phyloP scores from a whole-genome alignment of 2,329 filamentous ascomycete species.

The Cytospora mali region DNA sequence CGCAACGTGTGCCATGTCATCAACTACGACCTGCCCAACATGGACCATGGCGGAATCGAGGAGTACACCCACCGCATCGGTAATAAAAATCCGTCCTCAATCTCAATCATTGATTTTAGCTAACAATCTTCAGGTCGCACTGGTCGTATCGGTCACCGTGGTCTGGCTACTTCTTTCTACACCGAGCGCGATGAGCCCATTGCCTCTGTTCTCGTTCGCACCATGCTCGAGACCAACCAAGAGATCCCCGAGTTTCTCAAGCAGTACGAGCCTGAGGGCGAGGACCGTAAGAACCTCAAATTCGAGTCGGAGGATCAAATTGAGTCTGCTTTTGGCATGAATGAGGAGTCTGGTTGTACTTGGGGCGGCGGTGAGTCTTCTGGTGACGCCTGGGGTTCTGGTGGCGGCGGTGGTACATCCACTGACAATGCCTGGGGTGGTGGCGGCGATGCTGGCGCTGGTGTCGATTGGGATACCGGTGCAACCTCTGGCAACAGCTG shows the following conservation, averaged over 20 bases:
- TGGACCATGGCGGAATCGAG: slow-evolving; percentile 79
- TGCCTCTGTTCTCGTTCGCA: slow-evolving; percentile 74
- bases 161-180: slow-evolving; percentile 87
- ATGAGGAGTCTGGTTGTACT: slow-evolving; percentile 30
- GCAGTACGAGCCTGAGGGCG: slow-evolving; percentile 61
- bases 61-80: slow-evolving; percentile 96
- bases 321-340: slow-evolving; percentile 16
- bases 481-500: slow-evolving; percentile 4
- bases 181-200: slow-evolving; percentile 75
- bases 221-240: slow-evolving; percentile 79
- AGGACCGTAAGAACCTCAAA: slow-evolving; percentile 48
- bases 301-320: slow-evolving; percentile 53
- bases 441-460: not conserved
- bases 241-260: slow-evolving; percentile 80
- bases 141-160: slow-evolving; percentile 86
- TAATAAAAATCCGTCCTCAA: slow-evolving; percentile 46
- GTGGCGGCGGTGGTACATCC: slow-evolving; percentile 33
- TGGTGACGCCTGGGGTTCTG: slow-evolving; percentile 28
- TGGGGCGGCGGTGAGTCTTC: slow-evolving; percentile 29
- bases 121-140: slow-evolving; percentile 71
- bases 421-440: slow-evolving; percentile 28
- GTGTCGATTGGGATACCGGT: not conserved
- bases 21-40: slow-evolving; percentile 84
- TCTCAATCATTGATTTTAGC: not conserved
- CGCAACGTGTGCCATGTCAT: slow-evolving; percentile 86